Percentiles rank a stretch among this genome's conserved stretches.
phyloP scores from a whole-genome alignment of 2,329 filamentous ascomycete species.

The Verticillium longisporum region DNA sequence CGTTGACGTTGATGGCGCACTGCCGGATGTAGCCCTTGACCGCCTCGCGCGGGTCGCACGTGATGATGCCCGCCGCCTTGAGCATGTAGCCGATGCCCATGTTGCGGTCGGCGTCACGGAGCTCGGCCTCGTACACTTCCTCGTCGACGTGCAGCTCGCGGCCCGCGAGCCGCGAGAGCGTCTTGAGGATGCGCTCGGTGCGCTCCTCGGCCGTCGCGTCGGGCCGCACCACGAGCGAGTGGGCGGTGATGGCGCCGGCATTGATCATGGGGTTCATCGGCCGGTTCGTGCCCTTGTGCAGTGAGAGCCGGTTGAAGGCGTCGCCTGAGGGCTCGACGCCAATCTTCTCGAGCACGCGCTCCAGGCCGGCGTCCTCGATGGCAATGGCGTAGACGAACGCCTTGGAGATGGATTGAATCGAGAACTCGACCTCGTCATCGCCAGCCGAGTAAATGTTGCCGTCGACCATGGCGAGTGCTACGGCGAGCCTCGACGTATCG shows the following conservation, averaged over 20 bases:
- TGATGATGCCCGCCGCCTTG: conserved; percentile 30
- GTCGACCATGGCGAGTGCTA: conserved; percentile 31
- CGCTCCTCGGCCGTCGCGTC: conserved; percentile 25
- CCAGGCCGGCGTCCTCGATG: conserved; percentile 28
- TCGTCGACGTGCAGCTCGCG: conserved; percentile 27
- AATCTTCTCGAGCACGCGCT: conserved; percentile 27
- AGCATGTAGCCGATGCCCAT: conserved; percentile 32
- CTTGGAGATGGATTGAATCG: conserved; percentile 33
- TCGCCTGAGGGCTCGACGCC: conserved; percentile 32
- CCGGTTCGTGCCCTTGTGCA: conserved; percentile 20
- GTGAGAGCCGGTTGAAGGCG: conserved; percentile 26
- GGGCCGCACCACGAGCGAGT: conserved; percentile 21
- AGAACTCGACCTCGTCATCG: conserved; percentile 30
- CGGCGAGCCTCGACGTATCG: conserved; percentile 29
- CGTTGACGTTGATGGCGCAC: conserved; percentile 33
- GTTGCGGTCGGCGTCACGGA: conserved; percentile 24
- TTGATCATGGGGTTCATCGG: conserved; percentile 30
- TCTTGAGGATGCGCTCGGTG: conserved; percentile 25
- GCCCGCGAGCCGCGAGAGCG: conserved; percentile 26
- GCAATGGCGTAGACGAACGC: conserved; percentile 32
- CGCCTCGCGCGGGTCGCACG: conserved; percentile 23
- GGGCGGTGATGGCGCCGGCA: conserved; percentile 24
- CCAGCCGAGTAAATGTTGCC: conserved; percentile 30
- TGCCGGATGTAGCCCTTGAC: conserved; percentile 31
- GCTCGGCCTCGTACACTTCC: conserved; percentile 29